These are phyloP conservation scores for Laguncularia racemosa DNA, from an alignment of 345 rosid genomes.

Conservation along the genomic window DNA sequence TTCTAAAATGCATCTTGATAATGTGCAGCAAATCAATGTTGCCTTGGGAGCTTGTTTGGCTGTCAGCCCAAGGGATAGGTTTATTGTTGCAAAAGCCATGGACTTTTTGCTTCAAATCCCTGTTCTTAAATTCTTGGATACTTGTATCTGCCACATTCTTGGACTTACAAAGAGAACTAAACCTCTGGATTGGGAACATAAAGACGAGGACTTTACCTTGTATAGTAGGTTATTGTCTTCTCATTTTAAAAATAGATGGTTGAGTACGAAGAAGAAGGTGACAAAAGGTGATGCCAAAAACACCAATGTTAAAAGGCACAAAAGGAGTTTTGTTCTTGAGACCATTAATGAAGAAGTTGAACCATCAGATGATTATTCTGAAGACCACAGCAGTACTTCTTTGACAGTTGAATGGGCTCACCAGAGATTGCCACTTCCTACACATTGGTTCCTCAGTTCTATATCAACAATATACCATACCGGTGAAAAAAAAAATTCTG, in stretches of 20 bases:
- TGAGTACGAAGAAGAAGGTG: slow-evolving; percentile 45
- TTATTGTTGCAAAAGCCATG: slow-evolving; percentile 49
- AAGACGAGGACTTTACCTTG: slow-evolving; percentile 37
- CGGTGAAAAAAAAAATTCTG: slow-evolving; percentile 19
- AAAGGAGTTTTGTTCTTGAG: slow-evolving; percentile 38
- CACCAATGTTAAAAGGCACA: slow-evolving; percentile 15
- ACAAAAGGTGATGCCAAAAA: slow-evolving; percentile 21
- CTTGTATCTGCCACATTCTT: slow-evolving; percentile 29
- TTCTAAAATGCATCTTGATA: slow-evolving; percentile 25
- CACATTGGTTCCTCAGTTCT: slow-evolving; percentile 92
- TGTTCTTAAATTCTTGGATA: slow-evolving; percentile 38
- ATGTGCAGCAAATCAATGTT: slow-evolving; percentile 37
- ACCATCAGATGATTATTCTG: slow-evolving; percentile 27
- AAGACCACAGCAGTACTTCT: slow-evolving; percentile 20
- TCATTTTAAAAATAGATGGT: slow-evolving; percentile 72
- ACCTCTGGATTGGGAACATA: slow-evolving; percentile 34
- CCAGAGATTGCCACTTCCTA: slow-evolving; percentile 81
- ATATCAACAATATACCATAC: slow-evolving; percentile 40
- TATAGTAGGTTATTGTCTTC: slow-evolving; percentile 45
- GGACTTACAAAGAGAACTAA: slow-evolving; percentile 24
- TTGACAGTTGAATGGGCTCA: slow-evolving; percentile 61
- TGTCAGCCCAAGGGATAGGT: slow-evolving; percentile 61
- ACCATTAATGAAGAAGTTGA: slow-evolving; percentile 73
- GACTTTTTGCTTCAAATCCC: slow-evolving; percentile 55
- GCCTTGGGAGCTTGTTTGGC: slow-evolving; percentile 50